Base-by-base conservation (phyloP, 1,284 basidiomycete genomes). In the Psilocybe mexicana region DNA sequence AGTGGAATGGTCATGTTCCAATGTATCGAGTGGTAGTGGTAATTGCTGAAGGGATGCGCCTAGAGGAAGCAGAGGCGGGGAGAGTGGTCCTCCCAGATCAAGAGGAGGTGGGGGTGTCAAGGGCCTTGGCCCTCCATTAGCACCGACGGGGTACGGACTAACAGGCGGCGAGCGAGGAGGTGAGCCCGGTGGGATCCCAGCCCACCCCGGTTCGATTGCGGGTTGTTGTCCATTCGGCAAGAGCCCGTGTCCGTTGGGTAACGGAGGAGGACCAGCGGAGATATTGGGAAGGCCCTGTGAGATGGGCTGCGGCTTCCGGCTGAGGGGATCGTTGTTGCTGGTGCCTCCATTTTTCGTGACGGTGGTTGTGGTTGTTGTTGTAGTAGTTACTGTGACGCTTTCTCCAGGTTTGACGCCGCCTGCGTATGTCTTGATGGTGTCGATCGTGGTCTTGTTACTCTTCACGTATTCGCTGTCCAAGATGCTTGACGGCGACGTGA, bases 1-100 rank as follows among this genome's bases (percentile, higher is more conserved):
- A 10, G 72, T 61, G 26, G 70, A 67, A 49, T 74, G 61, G 10
- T 69, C 68, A 40, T 73, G 69, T 47, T 69, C 65, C 42, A 67
- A 48, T 0, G 58, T 50, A 59, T 67, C 63, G 14, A 28, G 57
- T 47, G 62, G 55, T n/a, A 61, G 55, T 0, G 61, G 48, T 23
- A 49, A 52, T n/a, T 61, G 52, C 0, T 60, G 48, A 14, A 49
- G 54, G 4, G 59, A 33, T 10, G 30, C 49, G 14, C 49, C 49
- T 11, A 36, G 10, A 43, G 48, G 26, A 23, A 47, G 45, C 11
- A 49, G 6, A 23, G 58, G 56, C 12, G 59, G 62, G 2, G 56
- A 47, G 1, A 54, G 6, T 23, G 63, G 58, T 26, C 57, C 38
- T 40, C 38, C 52, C 25, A 53, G 38, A 38, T 57, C 58, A 33